Evolutionary conservation across 257 asterid species (phyloP).

Genomic region (Henckelia pumila): DNA sequence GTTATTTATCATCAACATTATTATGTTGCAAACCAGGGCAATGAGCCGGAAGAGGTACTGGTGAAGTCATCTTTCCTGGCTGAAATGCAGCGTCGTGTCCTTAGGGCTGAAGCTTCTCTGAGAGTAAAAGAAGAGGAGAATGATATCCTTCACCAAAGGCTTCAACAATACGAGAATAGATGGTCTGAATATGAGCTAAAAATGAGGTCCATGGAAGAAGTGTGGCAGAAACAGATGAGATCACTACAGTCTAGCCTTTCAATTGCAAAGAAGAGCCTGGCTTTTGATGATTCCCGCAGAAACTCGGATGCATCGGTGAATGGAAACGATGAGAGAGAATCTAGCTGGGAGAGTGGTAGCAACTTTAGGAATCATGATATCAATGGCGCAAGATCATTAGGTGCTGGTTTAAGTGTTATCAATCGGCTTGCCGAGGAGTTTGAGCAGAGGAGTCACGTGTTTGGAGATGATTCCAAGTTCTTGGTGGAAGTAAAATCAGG

Average conservation of each 20-base stretch:
- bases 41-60: constrained; percentile 68
- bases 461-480: constrained; percentile 93
- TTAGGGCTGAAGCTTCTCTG: constrained; percentile 82
- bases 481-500: constrained; percentile 94
- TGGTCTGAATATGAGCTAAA: constrained; percentile 96
- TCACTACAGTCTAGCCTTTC: constrained; percentile 96
- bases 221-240: constrained; percentile 98
- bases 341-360: constrained; percentile 62
- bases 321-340: constrained; percentile 53
- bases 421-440: constrained; percentile 89
- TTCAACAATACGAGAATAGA: constrained; percentile 84
- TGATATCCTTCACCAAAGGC: constrained; percentile 81
- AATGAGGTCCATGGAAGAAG: constrained; percentile 98
- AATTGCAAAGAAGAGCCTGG: constrained; percentile 79
- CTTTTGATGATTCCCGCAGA: constrained; percentile 67
- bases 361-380: constrained; percentile 47
- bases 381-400: constrained; percentile 52
- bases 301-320: constrained; percentile 72
- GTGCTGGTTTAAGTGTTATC: constrained; percentile 68
- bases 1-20: not conserved
- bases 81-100: constrained; percentile 86
- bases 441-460: constrained; percentile 90
- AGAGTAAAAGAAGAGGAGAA: constrained; percentile 88
- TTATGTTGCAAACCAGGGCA: constrained; percentile 46
- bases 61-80: constrained; percentile 96